Evolutionary conservation across 352 stramenopile species (phyloP).

Genomic region (Phytophthora agathidicida): DNA sequence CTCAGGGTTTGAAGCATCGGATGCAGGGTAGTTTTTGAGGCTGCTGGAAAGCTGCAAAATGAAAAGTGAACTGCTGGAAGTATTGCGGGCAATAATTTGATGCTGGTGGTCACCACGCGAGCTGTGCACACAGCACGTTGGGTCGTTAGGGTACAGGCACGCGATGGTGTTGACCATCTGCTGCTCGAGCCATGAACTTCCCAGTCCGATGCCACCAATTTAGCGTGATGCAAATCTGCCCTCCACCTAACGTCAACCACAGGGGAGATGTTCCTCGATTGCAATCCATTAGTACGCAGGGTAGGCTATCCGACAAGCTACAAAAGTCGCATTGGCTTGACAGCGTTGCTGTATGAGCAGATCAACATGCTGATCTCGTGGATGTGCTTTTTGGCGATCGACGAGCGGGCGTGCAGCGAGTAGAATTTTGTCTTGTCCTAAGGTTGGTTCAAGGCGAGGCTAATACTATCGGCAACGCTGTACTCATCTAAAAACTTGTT

Average conservation of each 20-base stretch:
- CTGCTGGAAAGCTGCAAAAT: conserved; percentile 1
- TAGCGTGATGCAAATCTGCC: background rate
- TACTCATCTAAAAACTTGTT: no score
- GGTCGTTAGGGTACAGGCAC: background rate
- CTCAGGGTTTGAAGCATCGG: conserved; percentile 14
- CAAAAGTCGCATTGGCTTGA: no score
- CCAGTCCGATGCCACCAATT: background rate
- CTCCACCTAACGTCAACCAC: background rate
- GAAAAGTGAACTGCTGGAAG: conserved; percentile 6
- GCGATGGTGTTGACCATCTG: background rate
- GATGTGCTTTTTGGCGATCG: conserved; percentile 6
- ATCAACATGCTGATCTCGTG: conserved; percentile 5
- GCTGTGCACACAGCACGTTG: background rate
- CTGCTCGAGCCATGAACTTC: no score
- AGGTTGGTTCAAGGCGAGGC: no score
- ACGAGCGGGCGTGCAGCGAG: no score
- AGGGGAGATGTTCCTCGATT: background rate
- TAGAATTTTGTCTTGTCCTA: background rate
- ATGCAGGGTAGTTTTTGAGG: background rate
- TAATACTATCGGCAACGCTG: no score
- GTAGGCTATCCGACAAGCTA: no score
- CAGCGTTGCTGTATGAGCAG: no score
- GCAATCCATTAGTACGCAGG: no score
- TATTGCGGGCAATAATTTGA: background rate
- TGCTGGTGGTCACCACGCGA: background rate